phyloP scores from a whole-genome alignment of 2,329 filamentous ascomycete genomes.

The Aspergillus chevalieri region DNA sequence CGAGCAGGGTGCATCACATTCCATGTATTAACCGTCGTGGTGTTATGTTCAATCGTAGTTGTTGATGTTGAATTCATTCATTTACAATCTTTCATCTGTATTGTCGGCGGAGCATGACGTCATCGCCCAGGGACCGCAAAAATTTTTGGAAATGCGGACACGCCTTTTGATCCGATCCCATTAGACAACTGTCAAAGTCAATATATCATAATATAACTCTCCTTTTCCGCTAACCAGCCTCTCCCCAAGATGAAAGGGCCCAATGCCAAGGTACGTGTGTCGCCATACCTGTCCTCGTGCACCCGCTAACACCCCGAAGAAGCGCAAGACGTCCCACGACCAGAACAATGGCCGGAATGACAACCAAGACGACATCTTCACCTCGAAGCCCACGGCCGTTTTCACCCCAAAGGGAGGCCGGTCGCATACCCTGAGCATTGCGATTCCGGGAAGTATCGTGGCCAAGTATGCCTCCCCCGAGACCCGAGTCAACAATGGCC shows the following conservation, averaged over 20 bases:
- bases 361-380: conserved; percentile 38
- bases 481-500: not conserved
- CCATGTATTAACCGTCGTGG: conserved; percentile 2
- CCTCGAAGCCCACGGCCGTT: conserved; percentile 62
- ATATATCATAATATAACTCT: not conserved
- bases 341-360: conserved; percentile 2
- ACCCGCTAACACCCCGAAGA: conserved; percentile 7
- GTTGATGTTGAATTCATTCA: not conserved
- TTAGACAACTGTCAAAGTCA: not conserved
- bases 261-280: not conserved
- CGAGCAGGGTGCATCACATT: conserved; percentile 15
- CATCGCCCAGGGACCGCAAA: not conserved
- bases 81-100: not conserved
- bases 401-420: conserved; percentile 62
- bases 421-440: conserved; percentile 69
- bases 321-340: conserved; percentile 15
- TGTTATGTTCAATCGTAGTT: not conserved
- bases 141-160: not conserved
- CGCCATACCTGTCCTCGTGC: not conserved
- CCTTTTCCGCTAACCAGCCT: not conserved
- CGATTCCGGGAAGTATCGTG: conserved; percentile 71
- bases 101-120: not conserved
- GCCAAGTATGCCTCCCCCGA: conserved; percentile 52
- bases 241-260: conserved; percentile 1
- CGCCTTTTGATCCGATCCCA: not conserved